phyloP scores from a whole-genome alignment of 1,284 basidiomycete species.

The Trichosporon inkin region DNA sequence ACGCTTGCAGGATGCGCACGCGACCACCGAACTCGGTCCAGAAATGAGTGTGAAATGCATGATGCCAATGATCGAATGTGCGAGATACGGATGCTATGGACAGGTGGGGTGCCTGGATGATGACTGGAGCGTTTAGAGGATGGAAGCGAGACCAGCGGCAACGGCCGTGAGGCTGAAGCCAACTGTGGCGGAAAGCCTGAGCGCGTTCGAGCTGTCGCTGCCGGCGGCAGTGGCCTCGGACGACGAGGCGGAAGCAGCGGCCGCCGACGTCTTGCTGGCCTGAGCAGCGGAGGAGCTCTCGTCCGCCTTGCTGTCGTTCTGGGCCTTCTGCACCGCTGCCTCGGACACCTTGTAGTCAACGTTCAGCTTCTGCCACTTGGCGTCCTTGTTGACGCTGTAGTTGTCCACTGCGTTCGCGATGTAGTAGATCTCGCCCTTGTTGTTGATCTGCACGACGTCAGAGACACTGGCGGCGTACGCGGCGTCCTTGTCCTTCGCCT shows the following conservation, averaged over 20 bases:
- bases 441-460: constrained; percentile 70
- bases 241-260: constrained; percentile 11
- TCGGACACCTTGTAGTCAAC: constrained; percentile 27
- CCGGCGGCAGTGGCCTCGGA: constrained; percentile 1
- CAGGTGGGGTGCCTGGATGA: too few species aligned
- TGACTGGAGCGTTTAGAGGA: too few species aligned
- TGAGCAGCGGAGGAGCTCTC: constrained; percentile 10
- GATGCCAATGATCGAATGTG: not conserved
- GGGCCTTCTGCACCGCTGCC: not conserved
- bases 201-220: not conserved
- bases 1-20: too few species aligned
- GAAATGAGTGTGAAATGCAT: constrained; percentile 2
- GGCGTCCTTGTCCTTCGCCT: constrained; percentile 62
- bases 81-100: not conserved
- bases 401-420: constrained; percentile 57
- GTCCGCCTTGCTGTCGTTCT: constrained; percentile 7
- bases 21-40: not conserved
- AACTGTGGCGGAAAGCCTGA: not conserved
- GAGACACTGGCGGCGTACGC: constrained; percentile 67
- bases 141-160: constrained; percentile 5
- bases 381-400: constrained; percentile 43
- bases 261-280: constrained; percentile 12
- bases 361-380: constrained; percentile 46
- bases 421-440: constrained; percentile 64
- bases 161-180: constrained; percentile 7